Conservation (phyloP, 208 protist species). For the Kentomonas sorsogonicus region DNA sequence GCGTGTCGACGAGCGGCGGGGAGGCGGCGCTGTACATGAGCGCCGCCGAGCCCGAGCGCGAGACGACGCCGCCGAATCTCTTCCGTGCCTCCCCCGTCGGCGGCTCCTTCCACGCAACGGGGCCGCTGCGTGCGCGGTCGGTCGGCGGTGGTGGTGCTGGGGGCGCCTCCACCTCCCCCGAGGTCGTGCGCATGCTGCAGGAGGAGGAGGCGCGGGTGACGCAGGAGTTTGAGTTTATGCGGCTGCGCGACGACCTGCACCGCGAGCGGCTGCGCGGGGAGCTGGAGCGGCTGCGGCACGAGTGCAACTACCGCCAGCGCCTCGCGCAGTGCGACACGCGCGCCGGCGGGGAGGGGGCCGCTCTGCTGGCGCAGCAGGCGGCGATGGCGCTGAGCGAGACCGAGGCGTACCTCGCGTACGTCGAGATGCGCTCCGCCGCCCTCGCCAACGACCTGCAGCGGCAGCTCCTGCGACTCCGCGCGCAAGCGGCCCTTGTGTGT, state of each 20-base stretch:
- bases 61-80: too few species aligned
- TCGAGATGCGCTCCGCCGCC: slow-evolving; percentile 20
- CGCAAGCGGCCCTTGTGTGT: slow-evolving; percentile 8
- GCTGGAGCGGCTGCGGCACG: slow-evolving; percentile 29
- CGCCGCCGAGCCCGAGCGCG: too few species aligned
- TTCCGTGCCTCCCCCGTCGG: too few species aligned
- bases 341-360: slow-evolving; percentile 16
- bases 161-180: too few species aligned
- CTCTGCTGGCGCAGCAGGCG: slow-evolving; percentile 21
- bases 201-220: slow-evolving; percentile 5
- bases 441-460: slow-evolving; percentile 25
- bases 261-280: slow-evolving; percentile 47
- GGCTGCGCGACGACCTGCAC: slow-evolving; percentile 27
- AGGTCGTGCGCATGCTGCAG: too few species aligned
- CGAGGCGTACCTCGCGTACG: slow-evolving; percentile 23
- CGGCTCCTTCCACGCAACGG: too few species aligned
- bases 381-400: slow-evolving; percentile 31
- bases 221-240: slow-evolving; percentile 24
- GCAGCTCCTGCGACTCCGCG: slow-evolving; percentile 20
- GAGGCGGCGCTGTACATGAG: too few species aligned
- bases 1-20: too few species aligned
- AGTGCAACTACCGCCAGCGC: slow-evolving; percentile 33
- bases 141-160: too few species aligned
- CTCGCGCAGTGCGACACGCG: slow-evolving; percentile 21
- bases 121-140: too few species aligned